Base-by-base conservation (phyloP, 2,329 filamentous ascomycete genomes). In the Cladosporium sp. region DNA sequence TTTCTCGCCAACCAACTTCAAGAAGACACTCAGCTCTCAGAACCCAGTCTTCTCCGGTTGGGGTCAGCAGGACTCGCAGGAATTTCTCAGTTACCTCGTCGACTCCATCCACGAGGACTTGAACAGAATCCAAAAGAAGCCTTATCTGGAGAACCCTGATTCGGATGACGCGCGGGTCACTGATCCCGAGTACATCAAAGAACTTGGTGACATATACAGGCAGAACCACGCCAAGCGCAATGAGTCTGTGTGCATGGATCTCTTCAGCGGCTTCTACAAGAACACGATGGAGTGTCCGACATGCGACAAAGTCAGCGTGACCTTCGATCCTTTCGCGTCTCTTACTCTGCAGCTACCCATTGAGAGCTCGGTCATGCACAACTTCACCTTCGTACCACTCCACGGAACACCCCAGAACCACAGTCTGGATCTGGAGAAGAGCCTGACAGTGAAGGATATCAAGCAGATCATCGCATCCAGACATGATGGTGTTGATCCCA, bases 231-330 rank as follows among this genome's bases (percentile, higher is more conserved):
- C 91, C 70, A 87, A 88, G 63, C 87, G 94, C 55, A 96, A 99
- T 66, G 92, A 97, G 70, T 97, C 94, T 0, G 88, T 97, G 40
- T 90, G 97, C 65, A 93, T 91, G 59, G 94, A 99, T 71, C 81
- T 99, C 11, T 99, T 99, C 73, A 95, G 91, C 20, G 94, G 94
- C 63, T 91, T 97, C 82, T 99, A 97, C 82, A 97, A 97, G 77
- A 97, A 95, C 45, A 97, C 93, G 0, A 83, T 99, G 63, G 88
- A 94, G 63, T 99, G 94, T 70, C 94, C 94, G 0, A 84, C 83
- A 7, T 99, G 94, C 73, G 83, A 88, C 66, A 99, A 97, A 76
- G 89, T 97, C 74, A 97, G 92, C 82, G 96, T 99, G 67, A 97
- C 94, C 0, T 99, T 99, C 70, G 94, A 99, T 72, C 94, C 94